phyloP scores from a whole-genome alignment of 1,139 yeast genomes.

The Lodderomyces theae region DNA sequence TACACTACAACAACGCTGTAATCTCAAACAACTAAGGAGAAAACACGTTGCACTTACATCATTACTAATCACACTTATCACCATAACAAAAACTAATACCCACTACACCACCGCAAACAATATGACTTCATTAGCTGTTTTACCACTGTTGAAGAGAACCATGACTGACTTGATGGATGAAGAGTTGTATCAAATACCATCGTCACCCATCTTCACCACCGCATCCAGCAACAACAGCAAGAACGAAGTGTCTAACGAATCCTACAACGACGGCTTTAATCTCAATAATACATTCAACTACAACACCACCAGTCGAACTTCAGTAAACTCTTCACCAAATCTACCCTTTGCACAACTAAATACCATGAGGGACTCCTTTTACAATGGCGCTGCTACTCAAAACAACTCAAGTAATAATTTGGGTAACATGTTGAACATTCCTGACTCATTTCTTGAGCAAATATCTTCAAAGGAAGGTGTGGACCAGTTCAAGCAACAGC shows the following conservation, averaged over 20 bases:
- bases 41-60: background rate
- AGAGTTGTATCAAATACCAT: conserved; percentile 54
- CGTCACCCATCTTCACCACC: conserved; percentile 17
- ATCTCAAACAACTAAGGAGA: too few relatives aligned
- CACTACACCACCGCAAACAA: conserved; percentile 1
- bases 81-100: background rate
- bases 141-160: conserved; percentile 51
- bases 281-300: conserved; percentile 1
- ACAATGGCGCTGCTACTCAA: background rate
- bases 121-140: conserved; percentile 48
- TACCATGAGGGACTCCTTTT: background rate
- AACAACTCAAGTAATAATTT: conserved; percentile 14
- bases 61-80: background rate
- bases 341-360: conserved; percentile 14
- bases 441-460: conserved; percentile 33
- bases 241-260: background rate
- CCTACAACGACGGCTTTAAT: conserved; percentile 1
- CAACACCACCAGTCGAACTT: conserved; percentile 10
- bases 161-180: conserved; percentile 63
- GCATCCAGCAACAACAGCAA: conserved; percentile 1
- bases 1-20: background rate
- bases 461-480: conserved; percentile 13
- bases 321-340: conserved; percentile 21
- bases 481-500: conserved; percentile 13
- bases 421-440: conserved; percentile 30